Conservation (phyloP, 148 eudicot species). For the Silene latifolia region DNA sequence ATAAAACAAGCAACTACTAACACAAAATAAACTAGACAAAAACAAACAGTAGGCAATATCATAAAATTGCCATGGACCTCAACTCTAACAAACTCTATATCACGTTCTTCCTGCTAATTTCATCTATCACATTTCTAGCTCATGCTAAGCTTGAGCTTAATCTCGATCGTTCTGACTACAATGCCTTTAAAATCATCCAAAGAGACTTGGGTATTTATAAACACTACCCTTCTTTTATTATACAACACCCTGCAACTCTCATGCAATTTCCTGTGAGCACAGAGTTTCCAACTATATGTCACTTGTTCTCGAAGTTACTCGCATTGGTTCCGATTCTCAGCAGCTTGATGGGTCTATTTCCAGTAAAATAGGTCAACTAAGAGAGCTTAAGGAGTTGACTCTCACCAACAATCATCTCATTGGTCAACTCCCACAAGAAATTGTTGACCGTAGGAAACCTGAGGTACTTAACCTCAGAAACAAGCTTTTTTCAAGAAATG, state of each 20-base stretch:
- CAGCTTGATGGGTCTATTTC: constrained; percentile 50
- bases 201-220: constrained; percentile 36
- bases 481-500: constrained; percentile 57
- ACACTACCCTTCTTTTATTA: constrained; percentile 25
- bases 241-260: constrained; percentile 43
- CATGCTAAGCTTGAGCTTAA: constrained; percentile 26
- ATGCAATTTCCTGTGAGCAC: constrained; percentile 56
- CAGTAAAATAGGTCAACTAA: constrained; percentile 43
- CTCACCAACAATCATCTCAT: constrained; percentile 50
- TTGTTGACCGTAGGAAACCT: constrained; percentile 48
- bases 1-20: background rate
- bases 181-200: constrained; percentile 43
- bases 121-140: constrained; percentile 28
- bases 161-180: constrained; percentile 46
- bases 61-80: constrained; percentile 41
- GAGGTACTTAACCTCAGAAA: constrained; percentile 56
- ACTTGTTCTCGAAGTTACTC: constrained; percentile 55
- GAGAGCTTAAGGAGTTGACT: constrained; percentile 70
- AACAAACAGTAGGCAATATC: background rate
- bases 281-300: too few species aligned
- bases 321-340: constrained; percentile 43
- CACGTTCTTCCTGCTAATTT: constrained; percentile 29
- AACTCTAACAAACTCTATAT: constrained; percentile 17
- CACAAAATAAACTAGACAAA: too few species aligned
- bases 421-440: constrained; percentile 57